Evolutionary conservation across 208 protist genomes (phyloP), one percentile per base, ranked within the genome.

Genomic region (Wallacemonas sp.): DNA sequence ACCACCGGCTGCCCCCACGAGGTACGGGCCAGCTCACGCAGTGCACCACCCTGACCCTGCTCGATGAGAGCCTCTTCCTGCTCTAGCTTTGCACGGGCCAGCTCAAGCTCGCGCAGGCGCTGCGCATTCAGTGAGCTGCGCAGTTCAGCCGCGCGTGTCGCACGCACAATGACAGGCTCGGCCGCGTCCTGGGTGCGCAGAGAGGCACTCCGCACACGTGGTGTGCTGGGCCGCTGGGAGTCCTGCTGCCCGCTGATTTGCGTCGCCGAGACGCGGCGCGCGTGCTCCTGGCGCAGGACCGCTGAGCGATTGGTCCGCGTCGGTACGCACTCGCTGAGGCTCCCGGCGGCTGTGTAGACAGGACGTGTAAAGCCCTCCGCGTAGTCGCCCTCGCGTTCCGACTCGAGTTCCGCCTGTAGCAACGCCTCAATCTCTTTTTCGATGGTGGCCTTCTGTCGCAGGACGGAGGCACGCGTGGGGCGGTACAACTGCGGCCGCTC

Each of bases 141-240:
- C 36, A 74, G 57, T 56, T 65, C 62, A 1, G 74, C 34, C 16
- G 67, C 38, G 16, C 63, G 62, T 9, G 74, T 74, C 11, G 57
- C 39, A 1, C 68, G 68, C 16, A 38, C 38, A 1, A 54, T 14
- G n/a, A n/a, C 27, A 14, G 48, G 24, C 48, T 27, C 21, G 33
- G 30, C 19, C 21, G 27, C 38, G 41, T 64, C 8, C 27, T 19
- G 48, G 8, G 48, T n/a, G 8, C 12, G 6, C n/a, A 11, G 24
- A 5, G 48, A 33, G 19, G 48, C 26, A 33, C 48, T 56, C 12
- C 48, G 48, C 24, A 56, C 48, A 11, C 48, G 48, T n/a, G 48
- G 48, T 23, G 48, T 56, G 12, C 11, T 6, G 0, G 48, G 27
- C 4, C 24, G 6, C 12, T 12, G 32, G 19, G 24, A 6, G 11